Evolutionary conservation across 495 filamentous ascomycete species (phyloP), one percentile per base, ranked within the genome.

Genomic region (Lasiosphaeria ovina): DNA sequence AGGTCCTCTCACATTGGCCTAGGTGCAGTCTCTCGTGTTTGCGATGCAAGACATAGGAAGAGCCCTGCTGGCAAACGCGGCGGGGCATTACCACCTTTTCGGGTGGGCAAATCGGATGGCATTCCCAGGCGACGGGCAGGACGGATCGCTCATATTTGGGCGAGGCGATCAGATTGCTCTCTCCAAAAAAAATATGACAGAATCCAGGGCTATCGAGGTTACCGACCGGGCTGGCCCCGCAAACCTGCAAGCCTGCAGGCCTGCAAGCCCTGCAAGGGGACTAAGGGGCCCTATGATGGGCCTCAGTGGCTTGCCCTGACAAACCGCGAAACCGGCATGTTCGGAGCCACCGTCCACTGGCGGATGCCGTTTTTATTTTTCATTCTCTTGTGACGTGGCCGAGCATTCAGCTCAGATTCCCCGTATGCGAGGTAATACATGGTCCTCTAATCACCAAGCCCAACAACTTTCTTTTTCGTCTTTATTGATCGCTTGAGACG

Each of bases 91-190:
- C 51, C 31, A 31, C 51, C 44, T 33, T 48, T 47, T 47, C 35
- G 24, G 33, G 9, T 33, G 32, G 54, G 54, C 60, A 57, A 62
- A 62, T 62, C 60, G 60, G 60, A 62, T 45, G 54, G 54, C 24
- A 47, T 31, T 8, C 60, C 54, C 35, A 49, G 47, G 24, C n/a
- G 10, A 54, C 50, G 52, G 54, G 53, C 48, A 31, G 36, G 24
- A 24, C 24, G 33, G 60, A 62, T 62, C 60, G 60, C 60, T 62
- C 60, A 62, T 49, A 54, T 62, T 53, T 57, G 12, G 16, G 33
- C 34, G 3, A 34, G 12, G 24, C 35, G 59, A 56, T 51, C 31
- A 56, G 59, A 61, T 61, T 61, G 6, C 31, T 54, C 50, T 32
- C 2, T 7, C 16, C 31, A 38, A 60, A 60, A 44, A 35, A 54